Evolutionary conservation across 495 filamentous ascomycete genomes (phyloP).

Genomic region (Aspergillus cristatus): DNA sequence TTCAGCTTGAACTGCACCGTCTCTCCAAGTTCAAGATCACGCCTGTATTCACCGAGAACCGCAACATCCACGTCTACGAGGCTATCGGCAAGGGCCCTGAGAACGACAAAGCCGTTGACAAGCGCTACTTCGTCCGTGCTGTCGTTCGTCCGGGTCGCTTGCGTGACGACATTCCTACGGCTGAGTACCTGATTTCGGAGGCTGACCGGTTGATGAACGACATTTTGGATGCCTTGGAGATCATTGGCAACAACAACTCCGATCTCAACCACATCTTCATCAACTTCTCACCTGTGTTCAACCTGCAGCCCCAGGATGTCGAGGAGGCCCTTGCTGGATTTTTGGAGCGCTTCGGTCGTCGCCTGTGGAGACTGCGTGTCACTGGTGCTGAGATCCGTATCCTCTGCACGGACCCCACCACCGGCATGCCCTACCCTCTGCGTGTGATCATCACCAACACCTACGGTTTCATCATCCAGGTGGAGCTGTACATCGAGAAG

Average conservation of each 20-base stretch:
- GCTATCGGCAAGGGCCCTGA: constrained; percentile 88
- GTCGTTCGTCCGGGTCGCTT: constrained; percentile 87
- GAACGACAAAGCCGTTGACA: constrained; percentile 62
- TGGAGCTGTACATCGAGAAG: constrained; percentile 94
- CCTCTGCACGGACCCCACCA: constrained; percentile 82
- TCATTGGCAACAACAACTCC: constrained; percentile 97
- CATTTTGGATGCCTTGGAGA: constrained; percentile 94
- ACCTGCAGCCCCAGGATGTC: constrained; percentile 79
- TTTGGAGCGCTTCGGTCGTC: constrained; percentile 90
- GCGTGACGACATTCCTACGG: constrained; percentile 92
- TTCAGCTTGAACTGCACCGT: constrained; percentile 92
- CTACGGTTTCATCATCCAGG: constrained; percentile 95
- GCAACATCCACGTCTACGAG: constrained; percentile 98
- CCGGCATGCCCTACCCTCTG: constrained; percentile 80
- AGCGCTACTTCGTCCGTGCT: constrained; percentile 95
- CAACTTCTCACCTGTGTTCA: constrained; percentile 95
- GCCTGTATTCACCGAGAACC: constrained; percentile 96
- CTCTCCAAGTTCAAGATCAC: constrained; percentile 96
- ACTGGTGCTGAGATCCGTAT: constrained; percentile 98
- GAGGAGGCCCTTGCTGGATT: constrained; percentile 92
- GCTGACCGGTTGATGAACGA: constrained; percentile 94
- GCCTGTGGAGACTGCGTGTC: constrained; percentile 92
- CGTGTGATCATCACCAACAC: constrained; percentile 98
- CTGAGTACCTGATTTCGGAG: constrained; percentile 96
- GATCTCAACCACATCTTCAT: constrained; percentile 99